Percentiles rank a stretch among this genome's conserved stretches.
These are phyloP conservation scores for Pyrenophora seminiperda DNA, from an alignment of 2,329 filamentous ascomycete genomes.

Conservation along the genomic window DNA sequence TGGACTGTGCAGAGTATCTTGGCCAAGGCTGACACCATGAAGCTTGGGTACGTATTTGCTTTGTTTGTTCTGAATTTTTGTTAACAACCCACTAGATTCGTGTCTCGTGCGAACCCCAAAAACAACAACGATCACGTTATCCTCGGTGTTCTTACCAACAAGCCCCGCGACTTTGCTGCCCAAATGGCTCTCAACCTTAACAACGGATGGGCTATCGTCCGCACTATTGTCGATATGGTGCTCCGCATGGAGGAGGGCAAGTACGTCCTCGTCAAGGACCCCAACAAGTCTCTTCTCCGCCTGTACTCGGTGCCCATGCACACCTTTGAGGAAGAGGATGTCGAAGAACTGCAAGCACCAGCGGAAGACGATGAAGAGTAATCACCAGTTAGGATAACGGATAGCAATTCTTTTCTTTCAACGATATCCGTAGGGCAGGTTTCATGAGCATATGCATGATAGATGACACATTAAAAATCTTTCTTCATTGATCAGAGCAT, in stretches of 20 bases:
- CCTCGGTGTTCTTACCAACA: conserved; percentile 95
- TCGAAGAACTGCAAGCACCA: conserved; percentile 67
- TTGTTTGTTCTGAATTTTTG: not conserved
- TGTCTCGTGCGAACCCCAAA: conserved; percentile 91
- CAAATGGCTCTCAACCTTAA: conserved; percentile 98
- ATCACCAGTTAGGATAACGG: conserved; percentile 2
- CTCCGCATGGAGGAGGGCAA: conserved; percentile 78
- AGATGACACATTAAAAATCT: conserved; percentile 21
- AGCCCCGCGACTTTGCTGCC: conserved; percentile 92
- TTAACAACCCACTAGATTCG: conserved; percentile 68
- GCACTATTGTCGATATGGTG: conserved; percentile 95
- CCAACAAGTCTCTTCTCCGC: conserved; percentile 93
- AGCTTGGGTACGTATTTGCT: conserved; percentile 75
- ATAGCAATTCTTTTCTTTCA: conserved; percentile 14
- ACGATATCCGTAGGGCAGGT: conserved; percentile 32
- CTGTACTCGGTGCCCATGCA: conserved; percentile 87
- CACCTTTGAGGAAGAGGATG: conserved; percentile 90
- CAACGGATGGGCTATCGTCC: conserved; percentile 99
- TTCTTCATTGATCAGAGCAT: too few relatives aligned
- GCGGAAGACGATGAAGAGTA: conserved; percentile 63
- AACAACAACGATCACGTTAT: conserved; percentile 92
- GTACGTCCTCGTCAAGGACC: conserved; percentile 82
- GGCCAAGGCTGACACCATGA: conserved; percentile 97
- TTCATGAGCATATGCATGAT: conserved; percentile 24
- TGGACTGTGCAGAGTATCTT: conserved; percentile 98